Conservation (phyloP, 495 filamentous ascomycete genomes). For the Talaromyces trachyspermus region DNA sequence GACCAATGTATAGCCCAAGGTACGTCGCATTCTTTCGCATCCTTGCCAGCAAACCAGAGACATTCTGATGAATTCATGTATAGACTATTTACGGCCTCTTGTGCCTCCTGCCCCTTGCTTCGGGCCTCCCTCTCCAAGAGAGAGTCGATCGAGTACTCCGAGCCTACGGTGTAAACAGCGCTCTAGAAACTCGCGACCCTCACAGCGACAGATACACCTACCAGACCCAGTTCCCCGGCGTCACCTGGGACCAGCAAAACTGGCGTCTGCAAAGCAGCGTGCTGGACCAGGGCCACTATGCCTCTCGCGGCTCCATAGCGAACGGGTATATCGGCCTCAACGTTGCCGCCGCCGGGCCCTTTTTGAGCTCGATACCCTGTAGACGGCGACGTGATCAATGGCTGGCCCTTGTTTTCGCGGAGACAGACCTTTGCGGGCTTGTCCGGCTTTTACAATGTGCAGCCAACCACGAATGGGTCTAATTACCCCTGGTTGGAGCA, state of each 20-base stretch:
- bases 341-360: constrained; percentile 59
- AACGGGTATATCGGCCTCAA: constrained; percentile 56
- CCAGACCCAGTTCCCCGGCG: constrained; percentile 39
- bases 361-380: constrained; percentile 57
- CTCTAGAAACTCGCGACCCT: background rate
- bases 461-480: constrained; percentile 52
- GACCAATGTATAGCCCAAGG: too few species aligned
- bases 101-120: background rate
- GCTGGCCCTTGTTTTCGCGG: constrained; percentile 65
- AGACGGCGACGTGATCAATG: constrained; percentile 51
- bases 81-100: background rate
- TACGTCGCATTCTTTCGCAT: too few species aligned
- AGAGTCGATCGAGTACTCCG: constrained; percentile 4
- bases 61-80: too few species aligned
- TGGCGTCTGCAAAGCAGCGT: constrained; percentile 52
- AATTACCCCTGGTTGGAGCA: constrained; percentile 69
- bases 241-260: constrained; percentile 57
- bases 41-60: too few species aligned
- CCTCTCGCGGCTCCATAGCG: constrained; percentile 55
- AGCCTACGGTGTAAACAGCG: background rate
- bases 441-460: constrained; percentile 63
- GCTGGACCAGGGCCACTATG: constrained; percentile 53
- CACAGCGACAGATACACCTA: constrained; percentile 22
- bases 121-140: background rate
- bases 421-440: constrained; percentile 69